These are phyloP conservation scores for Curvularia hawaiiensis DNA, from an alignment of 2,329 filamentous ascomycete genomes.

Conservation along the genomic window DNA sequence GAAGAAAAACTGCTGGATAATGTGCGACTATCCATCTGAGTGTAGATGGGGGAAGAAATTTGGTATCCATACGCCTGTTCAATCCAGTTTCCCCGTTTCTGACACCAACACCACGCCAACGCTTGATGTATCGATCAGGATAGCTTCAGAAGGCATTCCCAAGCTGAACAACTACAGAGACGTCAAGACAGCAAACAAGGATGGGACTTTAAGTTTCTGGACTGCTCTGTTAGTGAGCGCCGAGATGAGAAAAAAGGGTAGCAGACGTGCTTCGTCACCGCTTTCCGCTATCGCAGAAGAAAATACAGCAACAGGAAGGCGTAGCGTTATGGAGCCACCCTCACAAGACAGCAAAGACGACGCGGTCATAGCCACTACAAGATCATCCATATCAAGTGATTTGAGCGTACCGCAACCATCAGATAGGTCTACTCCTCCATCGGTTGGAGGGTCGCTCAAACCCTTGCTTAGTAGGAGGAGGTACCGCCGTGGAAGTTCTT, in stretches of 20 bases:
- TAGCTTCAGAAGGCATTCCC: slow-evolving; percentile 21
- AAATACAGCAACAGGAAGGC: slow-evolving; percentile 1
- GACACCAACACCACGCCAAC: slow-evolving; percentile 1
- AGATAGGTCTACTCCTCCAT: neutral
- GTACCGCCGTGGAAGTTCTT: slow-evolving; percentile 5
- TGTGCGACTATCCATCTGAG: slow-evolving; percentile 54
- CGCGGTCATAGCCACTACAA: slow-evolving; percentile 2
- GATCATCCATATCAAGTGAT: neutral
- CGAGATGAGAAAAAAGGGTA: slow-evolving; percentile 27
- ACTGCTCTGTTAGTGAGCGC: slow-evolving; percentile 32
- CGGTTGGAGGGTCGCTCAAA: slow-evolving; percentile 7
- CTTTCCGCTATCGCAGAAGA: slow-evolving; percentile 19
- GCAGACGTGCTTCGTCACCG: slow-evolving; percentile 18
- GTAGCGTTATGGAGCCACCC: rapidly evolving
- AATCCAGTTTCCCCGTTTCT: slow-evolving; percentile 3
- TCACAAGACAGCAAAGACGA: slow-evolving; percentile 10
- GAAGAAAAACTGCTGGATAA: slow-evolving; percentile 50
- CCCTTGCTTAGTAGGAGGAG: slow-evolving; percentile 4
- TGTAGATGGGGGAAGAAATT: slow-evolving; percentile 48
- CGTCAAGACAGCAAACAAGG: neutral
- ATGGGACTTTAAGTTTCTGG: slow-evolving; percentile 29
- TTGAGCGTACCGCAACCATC: neutral
- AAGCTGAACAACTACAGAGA: slow-evolving; percentile 18
- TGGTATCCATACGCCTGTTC: slow-evolving; percentile 34
- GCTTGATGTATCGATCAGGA: slow-evolving; percentile 6